Conservation (phyloP, 148 eudicot genomes). For the Heliamphora exappendiculata region DNA sequence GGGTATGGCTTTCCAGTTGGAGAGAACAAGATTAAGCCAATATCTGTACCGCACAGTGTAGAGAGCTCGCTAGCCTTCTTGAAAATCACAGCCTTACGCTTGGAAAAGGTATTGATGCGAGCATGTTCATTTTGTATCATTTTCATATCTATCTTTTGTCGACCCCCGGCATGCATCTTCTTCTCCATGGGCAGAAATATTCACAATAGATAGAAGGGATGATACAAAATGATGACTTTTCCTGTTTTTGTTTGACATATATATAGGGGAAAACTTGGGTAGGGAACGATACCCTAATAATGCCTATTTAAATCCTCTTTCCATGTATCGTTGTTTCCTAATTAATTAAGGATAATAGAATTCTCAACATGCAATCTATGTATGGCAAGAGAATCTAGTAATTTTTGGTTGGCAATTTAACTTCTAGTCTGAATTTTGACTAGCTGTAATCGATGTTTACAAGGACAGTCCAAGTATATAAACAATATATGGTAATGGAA, state of each 20-base stretch:
- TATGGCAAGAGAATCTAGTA: background rate
- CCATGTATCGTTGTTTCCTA: background rate
- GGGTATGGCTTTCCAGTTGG: background rate
- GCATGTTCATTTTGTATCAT: background rate
- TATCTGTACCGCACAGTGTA: background rate
- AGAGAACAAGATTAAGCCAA: background rate
- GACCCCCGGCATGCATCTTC: background rate
- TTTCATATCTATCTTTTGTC: background rate
- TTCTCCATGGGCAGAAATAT: background rate
- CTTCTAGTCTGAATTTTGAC: background rate
- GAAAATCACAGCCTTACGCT: background rate
- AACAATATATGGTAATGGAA: background rate
- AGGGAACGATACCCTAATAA: background rate
- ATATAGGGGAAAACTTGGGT: background rate
- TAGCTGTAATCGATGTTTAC: background rate
- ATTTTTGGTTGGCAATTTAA: background rate
- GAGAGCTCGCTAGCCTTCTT: background rate
- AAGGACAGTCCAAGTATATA: background rate
- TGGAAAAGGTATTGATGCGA: background rate
- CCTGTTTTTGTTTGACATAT: background rate
- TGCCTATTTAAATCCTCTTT: background rate
- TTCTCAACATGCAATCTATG: background rate
- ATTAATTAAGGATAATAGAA: background rate
- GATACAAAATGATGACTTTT: background rate
- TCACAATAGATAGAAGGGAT: background rate